These are phyloP conservation scores for Monilinia aucupariae DNA, from an alignment of 2,329 filamentous ascomycete genomes.

Conservation along the genomic window DNA sequence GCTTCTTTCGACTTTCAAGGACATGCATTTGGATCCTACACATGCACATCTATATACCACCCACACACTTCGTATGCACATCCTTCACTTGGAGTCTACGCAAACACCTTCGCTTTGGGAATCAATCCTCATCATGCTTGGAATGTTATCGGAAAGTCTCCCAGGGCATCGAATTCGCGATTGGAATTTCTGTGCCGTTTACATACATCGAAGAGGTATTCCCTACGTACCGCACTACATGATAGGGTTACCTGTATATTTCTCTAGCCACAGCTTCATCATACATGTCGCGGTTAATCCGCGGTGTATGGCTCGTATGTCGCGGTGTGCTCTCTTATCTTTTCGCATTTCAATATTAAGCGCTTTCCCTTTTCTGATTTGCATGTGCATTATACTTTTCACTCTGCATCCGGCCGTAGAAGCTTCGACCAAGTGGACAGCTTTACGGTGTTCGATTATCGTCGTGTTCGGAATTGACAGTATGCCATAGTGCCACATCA, in stretches of 20 bases:
- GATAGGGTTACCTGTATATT: background rate
- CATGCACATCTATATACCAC: background rate
- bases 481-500: background rate
- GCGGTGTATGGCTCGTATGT: too few relatives aligned
- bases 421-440: background rate
- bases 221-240: background rate
- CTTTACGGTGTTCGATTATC: background rate
- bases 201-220: background rate
- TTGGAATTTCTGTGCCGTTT: background rate
- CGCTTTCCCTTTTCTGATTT: background rate
- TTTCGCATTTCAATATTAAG: background rate
- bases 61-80: background rate
- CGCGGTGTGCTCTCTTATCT: background rate
- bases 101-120: background rate
- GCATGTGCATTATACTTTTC: background rate
- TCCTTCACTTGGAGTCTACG: background rate
- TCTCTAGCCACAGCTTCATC: background rate
- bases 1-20: background rate
- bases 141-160: background rate
- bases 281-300: background rate
- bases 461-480: background rate
- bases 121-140: background rate
- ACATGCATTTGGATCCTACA: too few relatives aligned
- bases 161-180: background rate
- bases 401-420: background rate